phyloP scores from a whole-genome alignment of 495 filamentous ascomycete genomes.

The Penicillium lagena region DNA sequence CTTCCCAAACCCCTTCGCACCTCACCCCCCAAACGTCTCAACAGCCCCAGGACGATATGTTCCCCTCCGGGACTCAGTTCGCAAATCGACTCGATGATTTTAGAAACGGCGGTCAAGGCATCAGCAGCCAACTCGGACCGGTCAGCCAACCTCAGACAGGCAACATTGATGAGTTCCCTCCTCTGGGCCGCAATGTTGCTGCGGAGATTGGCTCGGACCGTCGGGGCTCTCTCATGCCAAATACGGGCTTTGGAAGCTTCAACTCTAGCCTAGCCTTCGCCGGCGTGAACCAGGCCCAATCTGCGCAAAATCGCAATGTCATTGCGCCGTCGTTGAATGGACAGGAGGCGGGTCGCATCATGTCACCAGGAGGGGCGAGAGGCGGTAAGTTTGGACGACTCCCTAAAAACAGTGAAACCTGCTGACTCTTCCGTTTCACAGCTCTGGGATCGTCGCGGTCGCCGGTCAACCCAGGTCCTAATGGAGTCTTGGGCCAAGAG shows the following conservation, averaged over 20 bases:
- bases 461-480: conserved; percentile 33
- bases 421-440: conserved; percentile 12
- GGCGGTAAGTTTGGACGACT: conserved; percentile 7
- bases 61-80: conserved; percentile 47
- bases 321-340: conserved; percentile 21
- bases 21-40: conserved; percentile 56
- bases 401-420: background rate
- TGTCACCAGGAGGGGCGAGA: conserved; percentile 19
- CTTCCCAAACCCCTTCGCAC: conserved; percentile 45
- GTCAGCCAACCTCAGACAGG: conserved; percentile 57
- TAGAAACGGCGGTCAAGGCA: conserved; percentile 54
- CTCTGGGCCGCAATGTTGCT: conserved; percentile 63
- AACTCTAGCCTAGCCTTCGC: conserved; percentile 40
- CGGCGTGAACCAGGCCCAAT: conserved; percentile 18
- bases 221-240: conserved; percentile 55
- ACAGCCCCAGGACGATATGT: conserved; percentile 49
- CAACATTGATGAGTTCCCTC: conserved; percentile 79
- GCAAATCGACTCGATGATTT: conserved; percentile 51
- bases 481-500: conserved; percentile 34
- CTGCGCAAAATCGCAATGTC: conserved; percentile 21
- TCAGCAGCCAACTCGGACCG: conserved; percentile 47
- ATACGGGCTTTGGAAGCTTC: conserved; percentile 56
- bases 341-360: conserved; percentile 23
- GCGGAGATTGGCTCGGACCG: conserved; percentile 68
- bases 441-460: conserved; percentile 37